Evolutionary conservation across 2,329 filamentous ascomycete species (phyloP), one percentile per base, ranked within the genome.

Genomic region (Saccharata proteae): DNA sequence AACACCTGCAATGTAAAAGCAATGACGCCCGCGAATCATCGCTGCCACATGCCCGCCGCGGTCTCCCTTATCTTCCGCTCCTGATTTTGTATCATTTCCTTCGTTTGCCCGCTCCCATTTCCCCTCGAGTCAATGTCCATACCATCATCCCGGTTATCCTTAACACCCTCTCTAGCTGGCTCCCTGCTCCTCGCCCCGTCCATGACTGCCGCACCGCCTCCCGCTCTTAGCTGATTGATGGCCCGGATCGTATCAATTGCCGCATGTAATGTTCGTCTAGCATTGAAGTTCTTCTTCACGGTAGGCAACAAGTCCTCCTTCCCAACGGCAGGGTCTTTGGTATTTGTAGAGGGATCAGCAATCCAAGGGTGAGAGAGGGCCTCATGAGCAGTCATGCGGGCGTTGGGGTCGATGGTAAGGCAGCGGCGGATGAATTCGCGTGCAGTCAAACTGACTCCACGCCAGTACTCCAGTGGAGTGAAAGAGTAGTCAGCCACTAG

Each of bases 401-500:
- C 71, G 36, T 71, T 71, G 2, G 86, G 81, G 51, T 96, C 86
- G 51, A 94, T 80, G 22, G 90, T 96, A 33, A 98, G 67, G 52
- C 90, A 98, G 40, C 76, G 71, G 44, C 78, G 76, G 61, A 98
- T 93, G 58, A 98, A 98, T 44, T 93, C 81, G 48, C 92, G 81
- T 24, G 88, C 63, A 29, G 34, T 71, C 31, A 77, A 68, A 15
- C 84, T 93, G 39, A 98, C 88, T 38, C 83, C 84, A 40, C 86
- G 80, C 90, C 90, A 98, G 67, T 96, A 96, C 54, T 94, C 88
- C 39, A 82, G 62, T 2, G 90, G 90, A 4, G 83, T 88, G 58
- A 96, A 98, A 50, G 76, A 81, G 65, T 96, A 98, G 62, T 96
- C 88, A 37, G 90, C 90, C 40, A 85, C 81, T 35, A 96, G 74